Conservation (phyloP, 805 yeast species). For the Cyberlindnera amylophila region DNA sequence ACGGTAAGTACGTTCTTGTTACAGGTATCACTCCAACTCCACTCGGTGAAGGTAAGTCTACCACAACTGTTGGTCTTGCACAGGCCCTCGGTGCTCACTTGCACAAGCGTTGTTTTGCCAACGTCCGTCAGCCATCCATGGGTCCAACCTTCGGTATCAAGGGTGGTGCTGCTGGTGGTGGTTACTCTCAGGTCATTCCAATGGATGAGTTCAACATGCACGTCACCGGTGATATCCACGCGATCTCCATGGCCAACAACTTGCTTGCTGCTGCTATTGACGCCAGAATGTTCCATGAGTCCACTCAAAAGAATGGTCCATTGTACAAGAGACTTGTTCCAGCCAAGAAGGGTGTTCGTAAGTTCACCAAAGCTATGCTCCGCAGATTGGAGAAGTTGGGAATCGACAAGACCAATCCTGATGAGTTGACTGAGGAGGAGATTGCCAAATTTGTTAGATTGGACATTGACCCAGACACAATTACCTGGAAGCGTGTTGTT, state of each 20-base stretch:
- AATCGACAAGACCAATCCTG: slow-evolving; percentile 67
- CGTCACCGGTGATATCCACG: slow-evolving; percentile 83
- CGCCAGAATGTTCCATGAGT: slow-evolving; percentile 81
- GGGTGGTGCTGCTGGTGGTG: slow-evolving; percentile 93
- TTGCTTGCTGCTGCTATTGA: slow-evolving; percentile 82
- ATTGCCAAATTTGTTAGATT: slow-evolving; percentile 59
- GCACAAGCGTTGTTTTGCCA: slow-evolving; percentile 65
- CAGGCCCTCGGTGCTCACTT: slow-evolving; percentile 79
- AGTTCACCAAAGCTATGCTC: slow-evolving; percentile 64
- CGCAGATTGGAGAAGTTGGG: slow-evolving; percentile 66
- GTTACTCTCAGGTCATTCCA: slow-evolving; percentile 82
- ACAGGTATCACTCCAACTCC: slow-evolving; percentile 88
- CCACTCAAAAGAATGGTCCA: slow-evolving; percentile 66
- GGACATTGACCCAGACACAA: slow-evolving; percentile 74
- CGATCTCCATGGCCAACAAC: slow-evolving; percentile 78
- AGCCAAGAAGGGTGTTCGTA: slow-evolving; percentile 64
- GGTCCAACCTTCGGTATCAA: slow-evolving; percentile 87
- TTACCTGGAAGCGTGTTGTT: slow-evolving; percentile 80
- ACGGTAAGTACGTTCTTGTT: slow-evolving; percentile 72
- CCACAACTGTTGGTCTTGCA: slow-evolving; percentile 79
- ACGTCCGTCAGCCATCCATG: slow-evolving; percentile 85
- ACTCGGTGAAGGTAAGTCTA: slow-evolving; percentile 81
- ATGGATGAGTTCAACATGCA: slow-evolving; percentile 89
- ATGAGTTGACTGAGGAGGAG: slow-evolving; percentile 69
- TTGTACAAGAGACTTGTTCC: slow-evolving; percentile 76